Evolutionary conservation across 2,329 filamentous ascomycete species (phyloP).

Genomic region (Cephalotrichum gorgonifer): DNA sequence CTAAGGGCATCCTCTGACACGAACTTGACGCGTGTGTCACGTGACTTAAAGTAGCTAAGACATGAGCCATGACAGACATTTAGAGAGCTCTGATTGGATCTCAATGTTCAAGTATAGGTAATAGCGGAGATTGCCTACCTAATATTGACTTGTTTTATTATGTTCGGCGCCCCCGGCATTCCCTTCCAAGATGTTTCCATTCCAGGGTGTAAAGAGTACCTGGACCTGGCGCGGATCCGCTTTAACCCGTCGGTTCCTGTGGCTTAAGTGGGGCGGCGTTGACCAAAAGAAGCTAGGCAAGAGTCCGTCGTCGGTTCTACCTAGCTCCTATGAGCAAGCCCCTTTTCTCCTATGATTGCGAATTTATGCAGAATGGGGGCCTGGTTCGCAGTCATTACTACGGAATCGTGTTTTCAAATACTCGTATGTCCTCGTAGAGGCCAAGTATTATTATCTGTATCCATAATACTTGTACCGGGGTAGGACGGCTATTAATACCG

Average conservation of each 20-base stretch:
- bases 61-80: too few relatives aligned
- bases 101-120: too few relatives aligned
- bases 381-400: neutral
- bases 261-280: neutral
- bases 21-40: slow-evolving; percentile 5
- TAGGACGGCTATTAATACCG: too few relatives aligned
- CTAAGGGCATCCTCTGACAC: neutral
- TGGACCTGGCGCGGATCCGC: neutral
- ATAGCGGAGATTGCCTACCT: neutral
- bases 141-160: neutral
- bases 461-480: neutral
- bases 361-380: neutral
- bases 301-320: too few relatives aligned
- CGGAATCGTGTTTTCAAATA: neutral
- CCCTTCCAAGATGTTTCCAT: too few relatives aligned
- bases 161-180: neutral
- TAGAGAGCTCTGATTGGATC: neutral
- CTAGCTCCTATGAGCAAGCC: neutral
- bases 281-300: too few relatives aligned
- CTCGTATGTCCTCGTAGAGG: neutral
- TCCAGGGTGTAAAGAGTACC: neutral
- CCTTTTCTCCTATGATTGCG: neutral
- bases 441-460: neutral
- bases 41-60: neutral
- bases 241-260: neutral